Evolutionary conservation across 306 rosid species (phyloP), one percentile per base, ranked within the genome.

Genomic region (Sicyos edulis): DNA sequence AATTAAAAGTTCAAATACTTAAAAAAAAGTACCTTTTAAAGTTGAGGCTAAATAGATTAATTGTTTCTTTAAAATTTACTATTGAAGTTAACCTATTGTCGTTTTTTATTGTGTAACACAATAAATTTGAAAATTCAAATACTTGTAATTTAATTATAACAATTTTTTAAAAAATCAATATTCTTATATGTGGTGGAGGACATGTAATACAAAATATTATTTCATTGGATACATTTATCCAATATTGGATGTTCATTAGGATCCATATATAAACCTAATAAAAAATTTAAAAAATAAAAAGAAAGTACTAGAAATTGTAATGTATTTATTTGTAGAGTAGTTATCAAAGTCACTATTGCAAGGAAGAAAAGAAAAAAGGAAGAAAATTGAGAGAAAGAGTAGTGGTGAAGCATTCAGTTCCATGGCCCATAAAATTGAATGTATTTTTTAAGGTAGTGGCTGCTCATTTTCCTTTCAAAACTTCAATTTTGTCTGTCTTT

Each of bases 401-500:
- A 19, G 71, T 40, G 71, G 52, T 44, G 71, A 65, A 65, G 71
- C 71, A 65, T 44, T 20, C 0, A 44, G 51, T 0, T 3, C 4
- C 1, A 44, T 42, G 71, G 71, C 2, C 54, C 71, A 65, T 19
- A 44, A 19, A 65, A 65, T 11, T 44, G 24, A 65, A 45, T 44
- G 37, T 45, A 40, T 40, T 4, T 19, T 44, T 65, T 1, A 5
- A 65, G 71, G 53, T 7, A 14, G 19, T 59, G 65, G 65, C 65
- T 22, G 9, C 64, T 24, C 44, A 59, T 59, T 59, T 59, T 59
- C 22, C 69, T 47, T 44, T 65, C 17, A 19, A 44, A 65, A 6
- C 71, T 20, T 65, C 71, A 65, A 11, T 34, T 44, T 65, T 65
- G 71, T 65, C 40, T 17, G 53, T 65, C 71, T 2, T 19, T 19